These are phyloP conservation scores for Penicillium sp. DNA, from an alignment of 2,329 filamentous ascomycete species.

Conservation along the genomic window DNA sequence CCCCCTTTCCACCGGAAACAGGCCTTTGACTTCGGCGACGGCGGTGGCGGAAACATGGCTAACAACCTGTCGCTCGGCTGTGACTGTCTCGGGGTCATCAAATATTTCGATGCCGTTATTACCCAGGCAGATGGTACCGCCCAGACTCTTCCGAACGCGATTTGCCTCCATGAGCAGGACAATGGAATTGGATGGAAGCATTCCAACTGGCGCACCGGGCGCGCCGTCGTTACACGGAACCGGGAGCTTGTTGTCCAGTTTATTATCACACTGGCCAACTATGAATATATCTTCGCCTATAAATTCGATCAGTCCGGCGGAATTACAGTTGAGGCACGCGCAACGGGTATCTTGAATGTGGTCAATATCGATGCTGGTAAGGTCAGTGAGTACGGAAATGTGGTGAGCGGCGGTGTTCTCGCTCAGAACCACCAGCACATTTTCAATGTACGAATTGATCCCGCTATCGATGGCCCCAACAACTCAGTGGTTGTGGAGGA, in stretches of 20 bases:
- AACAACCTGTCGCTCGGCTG: slow-evolving; percentile 60
- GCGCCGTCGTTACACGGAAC: slow-evolving; percentile 58
- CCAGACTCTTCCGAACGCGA: slow-evolving; percentile 56
- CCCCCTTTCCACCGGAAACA: slow-evolving; percentile 66
- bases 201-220: slow-evolving; percentile 64
- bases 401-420: slow-evolving; percentile 64
- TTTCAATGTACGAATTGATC: slow-evolving; percentile 64
- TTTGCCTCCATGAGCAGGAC: slow-evolving; percentile 67
- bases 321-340: slow-evolving; percentile 63
- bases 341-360: slow-evolving; percentile 64
- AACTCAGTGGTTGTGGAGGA: slow-evolving; percentile 57
- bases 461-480: slow-evolving; percentile 55
- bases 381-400: slow-evolving; percentile 62
- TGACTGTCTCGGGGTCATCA: slow-evolving; percentile 61
- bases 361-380: slow-evolving; percentile 61
- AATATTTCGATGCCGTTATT: slow-evolving; percentile 61
- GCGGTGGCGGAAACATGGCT: slow-evolving; percentile 62
- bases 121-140: slow-evolving; percentile 55
- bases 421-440: slow-evolving; percentile 72
- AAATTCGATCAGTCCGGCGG: slow-evolving; percentile 57
- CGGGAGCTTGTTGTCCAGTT: slow-evolving; percentile 63
- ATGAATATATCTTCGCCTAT: slow-evolving; percentile 50
- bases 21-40: slow-evolving; percentile 70
- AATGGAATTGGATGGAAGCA: slow-evolving; percentile 66
- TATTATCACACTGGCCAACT: slow-evolving; percentile 62